These are phyloP conservation scores for Wallacemonas sp. DNA, from an alignment of 208 protist species.

Conservation along the genomic window DNA sequence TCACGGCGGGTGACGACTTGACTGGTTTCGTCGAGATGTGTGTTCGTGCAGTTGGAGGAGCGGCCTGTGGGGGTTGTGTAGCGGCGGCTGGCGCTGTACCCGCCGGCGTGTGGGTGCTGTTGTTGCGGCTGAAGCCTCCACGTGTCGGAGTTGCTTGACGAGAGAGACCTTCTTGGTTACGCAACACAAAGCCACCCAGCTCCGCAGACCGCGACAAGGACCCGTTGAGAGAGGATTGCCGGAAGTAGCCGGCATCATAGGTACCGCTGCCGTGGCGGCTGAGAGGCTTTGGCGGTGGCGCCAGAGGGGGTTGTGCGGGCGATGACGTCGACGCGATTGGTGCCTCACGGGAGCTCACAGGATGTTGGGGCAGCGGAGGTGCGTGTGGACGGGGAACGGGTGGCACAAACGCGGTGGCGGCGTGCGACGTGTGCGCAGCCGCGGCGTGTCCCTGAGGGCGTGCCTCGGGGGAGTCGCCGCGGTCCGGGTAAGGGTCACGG, in stretches of 20 bases:
- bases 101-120: background rate
- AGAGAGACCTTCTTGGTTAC: background rate
- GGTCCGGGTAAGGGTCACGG: background rate
- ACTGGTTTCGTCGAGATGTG: no score
- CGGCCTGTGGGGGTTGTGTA: no score
- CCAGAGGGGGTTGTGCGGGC: background rate
- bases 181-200: background rate
- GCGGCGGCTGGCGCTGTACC: background rate
- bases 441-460: no score
- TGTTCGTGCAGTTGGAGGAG: no score
- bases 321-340: background rate
- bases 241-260: constrained; percentile 4
- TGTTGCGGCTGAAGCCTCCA: background rate
- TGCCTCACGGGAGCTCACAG: no score
- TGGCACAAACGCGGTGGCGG: background rate
- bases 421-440: background rate
- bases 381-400: background rate
- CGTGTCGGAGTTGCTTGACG: background rate
- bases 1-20: no score
- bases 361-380: no score
- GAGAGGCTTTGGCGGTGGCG: background rate
- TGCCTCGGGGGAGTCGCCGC: background rate
- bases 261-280: background rate
- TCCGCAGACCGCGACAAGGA: background rate
- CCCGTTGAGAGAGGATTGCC: background rate